Base-by-base conservation (phyloP, 2,329 filamentous ascomycete genomes). In the Capronia americana region DNA sequence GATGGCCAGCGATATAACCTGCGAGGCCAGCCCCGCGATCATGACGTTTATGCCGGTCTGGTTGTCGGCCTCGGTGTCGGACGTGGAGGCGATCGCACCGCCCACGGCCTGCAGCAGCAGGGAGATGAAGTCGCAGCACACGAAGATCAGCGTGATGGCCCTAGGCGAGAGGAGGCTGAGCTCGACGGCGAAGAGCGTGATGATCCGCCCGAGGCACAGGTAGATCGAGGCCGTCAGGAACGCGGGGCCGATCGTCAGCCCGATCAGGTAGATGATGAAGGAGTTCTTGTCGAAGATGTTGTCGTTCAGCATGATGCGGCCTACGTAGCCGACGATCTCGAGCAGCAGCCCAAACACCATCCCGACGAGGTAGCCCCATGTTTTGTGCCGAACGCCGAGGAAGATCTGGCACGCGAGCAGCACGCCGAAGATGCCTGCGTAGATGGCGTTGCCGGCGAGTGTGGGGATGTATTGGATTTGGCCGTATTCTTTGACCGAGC, bases 211-310 rank as follows among this genome's bases (percentile, higher is more conserved):
- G 10, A 90, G 78, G 67, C 86, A 88, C 59, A 91, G 78, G 73
- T 91, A 91, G 48, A 90, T 83, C 1, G 83, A 86, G 0, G 86
- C 88, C 8, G 86, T 84, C 74, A 90, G 80, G 73, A 90, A 90
- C 1, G 87, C 87, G 0, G 89, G 88, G 0, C 81, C 88, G 65
- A 90, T 83, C 3, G 88, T 90, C 64, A 91, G 79, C 69, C 84
- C 86, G 73, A 85, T 82, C 44, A 88, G 84, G 74, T 89, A 86
- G 44, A 87, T 84, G 55, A 66, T 66, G 67, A 81, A 83, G 0
- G 79, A 78, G 71, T 89, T 84, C 30, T 81, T 57, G 73, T 82
- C 63, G 68, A 81, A 83, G 0, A 79, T 79, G 71, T 90, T 83
- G 44, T 82, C 57, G 73, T 82, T 83, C 73, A 86, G 83, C 72